Base-by-base conservation (phyloP, 306 rosid genomes). In the Vachellia collinsii region DNA sequence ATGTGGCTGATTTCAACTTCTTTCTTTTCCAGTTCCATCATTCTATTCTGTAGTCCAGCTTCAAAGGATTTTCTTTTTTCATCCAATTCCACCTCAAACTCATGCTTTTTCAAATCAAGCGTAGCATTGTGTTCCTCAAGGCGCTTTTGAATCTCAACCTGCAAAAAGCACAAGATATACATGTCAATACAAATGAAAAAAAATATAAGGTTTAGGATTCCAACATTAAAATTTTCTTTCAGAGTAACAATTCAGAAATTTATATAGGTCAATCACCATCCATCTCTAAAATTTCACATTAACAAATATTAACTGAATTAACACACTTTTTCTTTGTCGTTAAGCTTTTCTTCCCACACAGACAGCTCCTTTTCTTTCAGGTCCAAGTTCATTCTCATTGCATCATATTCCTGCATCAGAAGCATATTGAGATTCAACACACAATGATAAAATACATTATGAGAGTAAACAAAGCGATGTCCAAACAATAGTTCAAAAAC, bases 131-230 rank as follows among this genome's bases (percentile, higher is more conserved):
- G 98, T 62, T 95, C 98, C 58, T 95, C 97, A 36, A 88, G 88
- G 77, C 89, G 92, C 86, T 90, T 89, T 84, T 93, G 97, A 80
- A 95, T 82, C 91, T 89, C 98, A 88, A 80, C 89, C 99, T 95
- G 88, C 64, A 77, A 59, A 14, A 34, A 17, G 69, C 50, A 66
- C 78, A 84, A 41, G 50, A 2, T 23, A 53, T 67, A 76, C 36
- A 75, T 58, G 76, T 70, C 36, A 80, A 42, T 29, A 29, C 59
- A 44, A n/a, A 46, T 68, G 20, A 12, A 47, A 73, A 47, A 51
- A 11, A 69, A 50, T 17, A n/a, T 19, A 69, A 65, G 23, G 70
- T 70, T 59, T 44, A 47, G 3, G 29, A 53, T 17, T 6, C 64
- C 44, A 17, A 41, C 39, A 41, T 5, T 37, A n/a, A 59, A 36